phyloP scores from a whole-genome alignment of 306 rosid species.

The Benincasa hispida region DNA sequence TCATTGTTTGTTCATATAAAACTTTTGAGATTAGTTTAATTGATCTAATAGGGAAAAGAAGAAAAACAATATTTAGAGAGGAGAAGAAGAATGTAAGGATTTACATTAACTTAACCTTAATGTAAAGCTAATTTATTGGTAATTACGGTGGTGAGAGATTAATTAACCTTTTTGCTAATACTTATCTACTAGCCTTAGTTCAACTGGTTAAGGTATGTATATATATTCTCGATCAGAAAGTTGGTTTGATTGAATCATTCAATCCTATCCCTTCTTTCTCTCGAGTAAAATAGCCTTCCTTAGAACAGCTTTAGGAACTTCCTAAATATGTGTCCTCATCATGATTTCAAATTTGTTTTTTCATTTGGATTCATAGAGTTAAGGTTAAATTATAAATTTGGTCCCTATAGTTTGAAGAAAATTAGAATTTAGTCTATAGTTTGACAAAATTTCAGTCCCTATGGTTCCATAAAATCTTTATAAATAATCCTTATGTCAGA shows the following conservation, averaged over 20 bases:
- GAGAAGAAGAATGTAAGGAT: not conserved
- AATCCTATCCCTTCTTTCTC: not conserved
- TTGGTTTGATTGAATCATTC: not conserved
- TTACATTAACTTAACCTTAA: no score
- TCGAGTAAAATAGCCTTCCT: not conserved
- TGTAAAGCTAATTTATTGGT: not conserved
- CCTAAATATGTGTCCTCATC: not conserved
- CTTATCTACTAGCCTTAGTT: no score
- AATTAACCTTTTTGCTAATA: no score
- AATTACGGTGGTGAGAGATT: not conserved
- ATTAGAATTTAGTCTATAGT: no score
- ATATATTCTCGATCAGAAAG: no score
- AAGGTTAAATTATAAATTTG: no score
- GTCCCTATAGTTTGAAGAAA: no score
- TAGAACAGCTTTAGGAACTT: not conserved
- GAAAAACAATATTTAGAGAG: not conserved
- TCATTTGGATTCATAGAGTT: not conserved
- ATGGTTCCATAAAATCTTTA: no score
- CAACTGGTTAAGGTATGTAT: no score
- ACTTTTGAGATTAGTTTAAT: not conserved
- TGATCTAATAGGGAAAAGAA: not conserved
- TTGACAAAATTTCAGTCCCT: no score
- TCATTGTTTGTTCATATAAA: no score
- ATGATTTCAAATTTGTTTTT: not conserved
- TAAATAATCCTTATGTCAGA: no score